phyloP scores from a whole-genome alignment of 805 yeast species.

The Clavispora fructus region DNA sequence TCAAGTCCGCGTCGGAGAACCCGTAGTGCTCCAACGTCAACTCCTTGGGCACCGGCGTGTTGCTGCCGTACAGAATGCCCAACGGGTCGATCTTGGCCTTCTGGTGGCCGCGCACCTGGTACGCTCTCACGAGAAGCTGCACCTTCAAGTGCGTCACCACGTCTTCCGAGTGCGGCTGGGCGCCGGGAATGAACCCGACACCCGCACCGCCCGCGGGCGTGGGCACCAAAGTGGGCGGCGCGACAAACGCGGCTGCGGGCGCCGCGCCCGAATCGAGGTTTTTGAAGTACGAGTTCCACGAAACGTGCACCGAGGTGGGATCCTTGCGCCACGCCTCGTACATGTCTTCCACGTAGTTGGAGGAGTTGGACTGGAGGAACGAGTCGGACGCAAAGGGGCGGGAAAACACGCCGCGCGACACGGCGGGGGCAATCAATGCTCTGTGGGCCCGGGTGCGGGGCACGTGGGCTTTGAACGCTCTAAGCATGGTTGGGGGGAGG shows the following conservation, averaged over 20 bases:
- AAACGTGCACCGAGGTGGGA: constrained; percentile 85
- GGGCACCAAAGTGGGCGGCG: constrained; percentile 90
- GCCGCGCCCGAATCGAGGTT: constrained; percentile 71
- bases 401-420: constrained; percentile 4
- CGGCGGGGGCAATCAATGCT: constrained; percentile 18
- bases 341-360: constrained; percentile 96
- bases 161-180: constrained; percentile 48
- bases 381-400: constrained; percentile 51
- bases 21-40: constrained; percentile 89
- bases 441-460: constrained; percentile 31
- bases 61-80: constrained; percentile 79
- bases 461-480: constrained; percentile 35
- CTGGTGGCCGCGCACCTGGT: constrained; percentile 97
- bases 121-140: constrained; percentile 94
- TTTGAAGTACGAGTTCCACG: constrained; percentile 96
- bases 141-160: constrained; percentile 88
- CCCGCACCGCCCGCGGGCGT: constrained; percentile 75
- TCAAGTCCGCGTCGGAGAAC: constrained; percentile 80
- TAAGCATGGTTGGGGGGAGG: constrained; percentile 27
- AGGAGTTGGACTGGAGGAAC: constrained; percentile 78
- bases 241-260: constrained; percentile 70
- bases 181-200: constrained; percentile 47
- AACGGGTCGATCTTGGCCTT: constrained; percentile 96
- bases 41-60: constrained; percentile 68
- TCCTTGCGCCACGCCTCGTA: constrained; percentile 90